Evolutionary conservation across 495 filamentous ascomycete species (phyloP), one percentile per base, ranked within the genome.

Genomic region (Pseudoneurospora amorphoporcata): DNA sequence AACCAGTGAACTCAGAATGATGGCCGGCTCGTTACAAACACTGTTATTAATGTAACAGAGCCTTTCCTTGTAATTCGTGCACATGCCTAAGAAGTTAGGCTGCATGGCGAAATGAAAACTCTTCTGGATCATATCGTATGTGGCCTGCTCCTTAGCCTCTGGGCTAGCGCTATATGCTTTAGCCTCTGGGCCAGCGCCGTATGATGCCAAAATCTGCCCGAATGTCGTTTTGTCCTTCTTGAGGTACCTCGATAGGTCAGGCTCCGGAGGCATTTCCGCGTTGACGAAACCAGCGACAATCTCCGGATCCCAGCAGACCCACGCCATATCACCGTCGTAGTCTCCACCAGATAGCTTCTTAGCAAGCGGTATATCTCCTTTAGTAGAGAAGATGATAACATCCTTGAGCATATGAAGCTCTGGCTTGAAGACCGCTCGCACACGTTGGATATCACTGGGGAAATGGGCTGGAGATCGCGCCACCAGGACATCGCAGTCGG

Each of bases 281-380:
- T 97, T 97, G 4, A 77, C 72, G 76, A 98, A 99, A n/a, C 83
- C 86, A 5, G 86, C 76, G 0, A 96, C 93, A 16, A 98, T 88
- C 1, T 82, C 82, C 3, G 85, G 84, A 72, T 98, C 94, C 94
- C 94, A 98, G 79, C 94, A 97, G 17, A 97, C 83, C 94, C 94
- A 95, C 0, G 90, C 92, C 47, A 86, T 90, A 75, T 99, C 95
- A 0, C 95, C 95, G 73, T 98, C 95, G 78, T 98, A 98, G 80
- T 99, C 95, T 9, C 95, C 95, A 16, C 95, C 95, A 4, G 93
- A 95, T 0, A 98, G 84, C 79, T 93, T 92, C 40, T 89, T 87
- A 0, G 94, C 95, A 1, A 97, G 86, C 0, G 93, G 88, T 29
- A 85, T 85, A 12, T 86, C 69, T 0, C 95, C 94, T 75, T 87